A percentile compares a stretch with the other conserved stretches of the same genome.
These are phyloP conservation scores for Themeda triandra DNA, from an alignment of 176 grass and related monocot species.

Conservation along the genomic window DNA sequence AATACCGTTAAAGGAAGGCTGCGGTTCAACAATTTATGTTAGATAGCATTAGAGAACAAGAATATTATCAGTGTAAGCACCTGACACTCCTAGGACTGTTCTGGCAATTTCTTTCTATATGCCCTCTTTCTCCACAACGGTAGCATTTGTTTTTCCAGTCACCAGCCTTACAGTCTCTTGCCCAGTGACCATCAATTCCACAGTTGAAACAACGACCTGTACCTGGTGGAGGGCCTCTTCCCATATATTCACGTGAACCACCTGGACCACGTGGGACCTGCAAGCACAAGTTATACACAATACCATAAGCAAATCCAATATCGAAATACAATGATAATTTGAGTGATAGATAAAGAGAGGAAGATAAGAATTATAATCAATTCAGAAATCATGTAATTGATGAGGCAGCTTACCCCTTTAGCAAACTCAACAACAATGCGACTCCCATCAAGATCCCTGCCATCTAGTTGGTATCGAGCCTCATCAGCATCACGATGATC, in stretches of 20 bases:
- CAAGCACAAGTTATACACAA: neutral
- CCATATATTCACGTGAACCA: conserved; percentile 74
- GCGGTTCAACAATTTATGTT: neutral
- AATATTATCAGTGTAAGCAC: conserved; percentile 20
- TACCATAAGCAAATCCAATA: neutral
- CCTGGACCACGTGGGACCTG: conserved; percentile 77
- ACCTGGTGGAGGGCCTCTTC: conserved; percentile 92
- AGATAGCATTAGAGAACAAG: neutral
- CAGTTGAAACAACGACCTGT: conserved; percentile 98
- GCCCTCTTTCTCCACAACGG: conserved; percentile 88
- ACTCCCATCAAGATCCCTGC: conserved; percentile 91
- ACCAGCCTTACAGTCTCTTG: conserved; percentile 90
- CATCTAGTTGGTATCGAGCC: conserved; percentile 82
- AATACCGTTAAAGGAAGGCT: neutral
- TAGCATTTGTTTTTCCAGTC: conserved; percentile 99
- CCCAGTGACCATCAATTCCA: conserved; percentile 97
- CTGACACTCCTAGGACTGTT: conserved; percentile 76
- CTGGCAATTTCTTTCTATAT: conserved; percentile 97
- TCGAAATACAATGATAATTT: neutral
- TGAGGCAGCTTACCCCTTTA: conserved; percentile 61
- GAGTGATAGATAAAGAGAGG: neutral
- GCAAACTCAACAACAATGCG: conserved; percentile 90
- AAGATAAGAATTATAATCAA: neutral
- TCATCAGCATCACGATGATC: conserved; percentile 96
- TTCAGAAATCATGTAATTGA: neutral